Evolutionary conservation across 1,284 basidiomycete species (phyloP).

Genomic region (Butyriboletus appendiculatus): DNA sequence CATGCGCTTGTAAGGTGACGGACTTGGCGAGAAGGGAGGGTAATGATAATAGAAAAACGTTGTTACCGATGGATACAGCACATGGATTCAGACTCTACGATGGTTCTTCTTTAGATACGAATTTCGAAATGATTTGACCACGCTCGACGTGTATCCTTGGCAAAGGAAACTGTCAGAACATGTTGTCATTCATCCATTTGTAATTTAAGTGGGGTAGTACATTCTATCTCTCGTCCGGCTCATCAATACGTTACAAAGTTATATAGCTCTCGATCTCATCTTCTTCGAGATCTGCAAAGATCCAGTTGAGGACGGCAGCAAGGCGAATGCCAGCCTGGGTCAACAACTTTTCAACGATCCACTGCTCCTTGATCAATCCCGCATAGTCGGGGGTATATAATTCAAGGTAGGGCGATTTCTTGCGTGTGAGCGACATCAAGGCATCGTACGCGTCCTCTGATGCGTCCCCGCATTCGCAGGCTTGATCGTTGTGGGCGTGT

Average conservation of each 20-base stretch:
- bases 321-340: slow-evolving; percentile 82
- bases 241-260: slow-evolving; percentile 1
- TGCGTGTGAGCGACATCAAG: background rate
- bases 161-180: too few species aligned
- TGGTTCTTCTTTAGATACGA: slow-evolving; percentile 2
- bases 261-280: background rate
- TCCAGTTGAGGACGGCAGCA: slow-evolving; percentile 76
- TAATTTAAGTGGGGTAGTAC: background rate
- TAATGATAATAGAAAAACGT: background rate
- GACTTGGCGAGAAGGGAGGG: too few species aligned
- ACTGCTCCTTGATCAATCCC: slow-evolving; percentile 62
- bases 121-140: slow-evolving; percentile 3
- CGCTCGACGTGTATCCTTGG: background rate
- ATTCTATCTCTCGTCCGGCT: background rate
- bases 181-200: background rate
- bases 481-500: background rate
- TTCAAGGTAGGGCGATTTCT: slow-evolving; percentile 54
- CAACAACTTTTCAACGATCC: slow-evolving; percentile 80
- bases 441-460: slow-evolving; percentile 13
- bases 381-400: slow-evolving; percentile 86
- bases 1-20: slow-evolving; percentile 48
- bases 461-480: slow-evolving; percentile 10
- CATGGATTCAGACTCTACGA: background rate
- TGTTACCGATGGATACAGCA: background rate
- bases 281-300: slow-evolving; percentile 44